These are phyloP conservation scores for Marasmius fiardii DNA, from an alignment of 1,284 basidiomycete genomes.

Conservation along the genomic window DNA sequence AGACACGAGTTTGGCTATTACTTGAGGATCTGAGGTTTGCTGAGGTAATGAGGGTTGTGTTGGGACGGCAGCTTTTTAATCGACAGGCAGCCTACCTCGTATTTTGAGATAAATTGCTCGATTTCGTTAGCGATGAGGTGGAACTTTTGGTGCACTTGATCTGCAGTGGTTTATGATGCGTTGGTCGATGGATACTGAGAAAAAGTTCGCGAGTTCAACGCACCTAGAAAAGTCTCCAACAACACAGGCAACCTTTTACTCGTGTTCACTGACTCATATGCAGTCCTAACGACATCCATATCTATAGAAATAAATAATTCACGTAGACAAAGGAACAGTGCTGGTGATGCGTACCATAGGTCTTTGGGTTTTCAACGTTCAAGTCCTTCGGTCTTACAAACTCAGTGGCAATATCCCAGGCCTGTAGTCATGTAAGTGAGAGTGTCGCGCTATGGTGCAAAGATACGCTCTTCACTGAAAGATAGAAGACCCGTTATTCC, in stretches of 20 bases:
- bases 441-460: background rate
- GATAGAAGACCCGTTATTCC: conserved; percentile 65
- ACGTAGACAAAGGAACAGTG: background rate
- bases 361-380: conserved; percentile 17
- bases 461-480: conserved; percentile 54
- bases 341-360: conserved; percentile 7
- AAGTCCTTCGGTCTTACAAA: conserved; percentile 60
- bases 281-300: conserved; percentile 42
- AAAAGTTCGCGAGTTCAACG: conserved; percentile 18
- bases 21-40: conserved; percentile 42
- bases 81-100: conserved; percentile 44
- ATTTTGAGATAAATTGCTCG: conserved; percentile 49
- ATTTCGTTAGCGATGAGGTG: conserved; percentile 61
- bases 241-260: conserved; percentile 56
- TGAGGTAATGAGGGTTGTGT: conserved; percentile 22
- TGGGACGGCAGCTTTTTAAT: background rate
- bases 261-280: conserved; percentile 54
- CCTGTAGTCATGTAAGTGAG: conserved; percentile 34
- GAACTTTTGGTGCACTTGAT: conserved; percentile 59
- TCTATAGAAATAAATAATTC: conserved; percentile 31
- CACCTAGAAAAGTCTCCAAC: conserved; percentile 66
- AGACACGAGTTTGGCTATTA: conserved; percentile 50
- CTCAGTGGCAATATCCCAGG: conserved; percentile 57
- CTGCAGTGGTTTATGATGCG: conserved; percentile 31
- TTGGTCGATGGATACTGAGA: conserved; percentile 7